Evolutionary conservation across 2,329 filamentous ascomycete species (phyloP).

Genomic region (Fonsecaea pedrosoi): DNA sequence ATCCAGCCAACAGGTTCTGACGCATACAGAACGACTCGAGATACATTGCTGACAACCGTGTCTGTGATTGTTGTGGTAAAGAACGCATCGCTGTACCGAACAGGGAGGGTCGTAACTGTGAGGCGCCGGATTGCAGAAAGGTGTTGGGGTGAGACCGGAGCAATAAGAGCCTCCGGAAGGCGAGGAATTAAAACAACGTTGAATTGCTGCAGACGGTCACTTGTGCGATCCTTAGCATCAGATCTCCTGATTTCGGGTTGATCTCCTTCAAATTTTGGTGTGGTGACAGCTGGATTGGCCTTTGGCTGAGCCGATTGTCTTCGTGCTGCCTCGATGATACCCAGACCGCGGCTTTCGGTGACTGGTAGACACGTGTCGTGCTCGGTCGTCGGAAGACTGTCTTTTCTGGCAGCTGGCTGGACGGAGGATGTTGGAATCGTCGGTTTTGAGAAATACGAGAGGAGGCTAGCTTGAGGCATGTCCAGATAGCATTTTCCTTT

Average conservation of each 20-base stretch:
- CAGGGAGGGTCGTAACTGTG: slow-evolving; percentile 64
- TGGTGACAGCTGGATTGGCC: background rate
- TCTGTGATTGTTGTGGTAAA: slow-evolving; percentile 67
- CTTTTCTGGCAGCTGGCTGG: background rate
- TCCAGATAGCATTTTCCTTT: background rate
- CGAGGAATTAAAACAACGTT: slow-evolving; percentile 41
- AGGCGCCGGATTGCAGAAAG: slow-evolving; percentile 64
- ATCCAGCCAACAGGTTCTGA: slow-evolving; percentile 54
- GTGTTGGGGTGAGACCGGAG: slow-evolving; percentile 59
- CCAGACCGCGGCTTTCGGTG: background rate
- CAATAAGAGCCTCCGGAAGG: slow-evolving; percentile 59
- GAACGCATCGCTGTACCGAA: slow-evolving; percentile 67
- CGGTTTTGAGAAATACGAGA: slow-evolving; percentile 32
- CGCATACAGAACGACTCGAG: slow-evolving; percentile 66
- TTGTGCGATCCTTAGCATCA: background rate
- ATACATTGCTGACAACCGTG: slow-evolving; percentile 58
- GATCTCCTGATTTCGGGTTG: background rate
- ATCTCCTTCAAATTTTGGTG: background rate
- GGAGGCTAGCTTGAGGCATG: slow-evolving; percentile 34
- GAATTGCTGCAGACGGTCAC: background rate
- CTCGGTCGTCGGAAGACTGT: background rate
- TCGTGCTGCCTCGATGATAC: slow-evolving; percentile 7
- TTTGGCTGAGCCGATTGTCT: background rate
- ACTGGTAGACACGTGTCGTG: background rate
- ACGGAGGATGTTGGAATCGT: slow-evolving; percentile 17